Conservation (phyloP, 176 grass and related monocot genomes). For the Zea mays region DNA sequence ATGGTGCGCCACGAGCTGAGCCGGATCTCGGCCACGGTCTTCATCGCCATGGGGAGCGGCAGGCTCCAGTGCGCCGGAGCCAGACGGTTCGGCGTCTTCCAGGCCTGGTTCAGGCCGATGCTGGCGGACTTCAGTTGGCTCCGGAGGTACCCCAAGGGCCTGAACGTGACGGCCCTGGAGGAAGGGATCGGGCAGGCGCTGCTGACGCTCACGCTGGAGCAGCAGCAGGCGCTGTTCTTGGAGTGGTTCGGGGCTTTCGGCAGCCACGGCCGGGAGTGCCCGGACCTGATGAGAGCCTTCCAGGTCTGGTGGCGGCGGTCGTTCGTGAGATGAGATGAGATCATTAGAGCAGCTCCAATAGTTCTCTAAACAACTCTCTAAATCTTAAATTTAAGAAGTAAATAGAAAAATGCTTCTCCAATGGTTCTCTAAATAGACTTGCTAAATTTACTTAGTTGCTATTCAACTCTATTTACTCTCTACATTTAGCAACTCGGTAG, state of each 20-base stretch:
- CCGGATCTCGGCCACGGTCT: conserved; percentile 68
- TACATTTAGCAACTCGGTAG: too few species aligned
- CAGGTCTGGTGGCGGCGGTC: conserved; percentile 96
- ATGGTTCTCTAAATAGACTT: too few species aligned
- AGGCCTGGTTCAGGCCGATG: conserved; percentile 84
- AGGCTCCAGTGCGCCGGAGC: conserved; percentile 63
- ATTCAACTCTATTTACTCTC: too few species aligned
- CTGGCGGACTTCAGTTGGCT: conserved; percentile 82
- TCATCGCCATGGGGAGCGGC: conserved; percentile 68
- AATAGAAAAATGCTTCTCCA: too few species aligned
- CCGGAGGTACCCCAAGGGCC: conserved; percentile 69
- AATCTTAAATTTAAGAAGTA: too few species aligned
- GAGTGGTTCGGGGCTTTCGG: conserved; percentile 80
- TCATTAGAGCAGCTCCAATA: too few species aligned
- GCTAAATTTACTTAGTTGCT: too few species aligned
- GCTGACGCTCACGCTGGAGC: conserved; percentile 66
- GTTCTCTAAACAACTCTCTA: too few species aligned
- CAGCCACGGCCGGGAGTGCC: conserved; percentile 66
- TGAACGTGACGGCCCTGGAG: conserved; percentile 63
- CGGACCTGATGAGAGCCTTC: conserved; percentile 78
- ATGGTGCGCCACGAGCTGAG: conserved; percentile 78
- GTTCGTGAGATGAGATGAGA: too few species aligned
- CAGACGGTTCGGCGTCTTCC: conserved; percentile 51
- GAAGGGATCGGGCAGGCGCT: conserved; percentile 77
- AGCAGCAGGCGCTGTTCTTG: conserved; percentile 76